Evolutionary conservation across 1,139 yeast genomes (phyloP), one percentile per base, ranked within the genome.

Genomic region (Candida labiduridarum): DNA sequence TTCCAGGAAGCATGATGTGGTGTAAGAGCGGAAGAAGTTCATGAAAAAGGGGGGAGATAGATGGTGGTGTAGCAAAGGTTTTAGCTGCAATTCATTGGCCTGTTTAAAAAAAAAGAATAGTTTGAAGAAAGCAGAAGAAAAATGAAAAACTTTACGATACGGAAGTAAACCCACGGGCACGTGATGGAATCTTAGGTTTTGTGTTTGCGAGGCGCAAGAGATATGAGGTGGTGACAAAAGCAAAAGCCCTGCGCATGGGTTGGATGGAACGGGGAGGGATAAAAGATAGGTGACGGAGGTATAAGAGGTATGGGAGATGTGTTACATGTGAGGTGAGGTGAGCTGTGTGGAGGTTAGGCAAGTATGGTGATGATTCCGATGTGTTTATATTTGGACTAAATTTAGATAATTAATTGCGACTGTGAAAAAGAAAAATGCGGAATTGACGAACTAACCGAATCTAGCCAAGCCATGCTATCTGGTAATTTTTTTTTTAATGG

Each of bases 1-100:
- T 12, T 55, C 56, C 46, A 43, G 46, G 16, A 47, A 27, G 1
- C 34, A 19, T 14, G 51, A 47, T 34, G 50, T 35, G 38, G 47
- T 19, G 22, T 45, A 45, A 18, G 22, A 22, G 16, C 47, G 47
- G 5, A 39, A 15, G 9, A 22, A n/a, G n/a, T 31, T 16, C 46
- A 44, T 44, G 15, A n/a, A 33, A 33, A 15, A n/a, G 25, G n/a
- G 7, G 16, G 15, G 35, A 33, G 7, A n/a, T n/a, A n/a, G 16
- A 33, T 4, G 40, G 6, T n/a, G 4, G 12, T 8, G 4, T 30
- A n/a, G 14, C 9, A 30, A n/a, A 30, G 14, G 34, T 30, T 30
- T 30, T 30, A 30, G 34, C 34, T 12, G 34, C 34, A 30, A 30
- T 30, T 30, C 34, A 30, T 30, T 30, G 34, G 34, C 4, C 16